Percentiles rank a stretch among this genome's conserved stretches.
Conservation (phyloP, 768 basidiomycete genomes). For the Psilocybe subaeruginosa region DNA sequence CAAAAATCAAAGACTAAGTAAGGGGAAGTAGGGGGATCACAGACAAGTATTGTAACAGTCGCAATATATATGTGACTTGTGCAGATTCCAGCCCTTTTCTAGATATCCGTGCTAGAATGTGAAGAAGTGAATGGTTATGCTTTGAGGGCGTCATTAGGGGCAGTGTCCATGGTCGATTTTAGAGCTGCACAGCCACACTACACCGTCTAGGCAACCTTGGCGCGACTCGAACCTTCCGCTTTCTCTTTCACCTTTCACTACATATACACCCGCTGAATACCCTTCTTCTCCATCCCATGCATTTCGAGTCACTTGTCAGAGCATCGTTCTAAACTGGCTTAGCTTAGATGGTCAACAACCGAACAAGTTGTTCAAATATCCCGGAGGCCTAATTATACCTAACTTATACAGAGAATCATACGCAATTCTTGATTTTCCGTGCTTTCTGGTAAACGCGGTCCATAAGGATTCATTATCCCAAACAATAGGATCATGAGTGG, state of each 20-base stretch:
- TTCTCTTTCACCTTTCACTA: neutral
- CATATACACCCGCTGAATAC: neutral
- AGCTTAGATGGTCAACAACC: neutral
- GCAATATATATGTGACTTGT: neutral
- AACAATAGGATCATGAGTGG: neutral
- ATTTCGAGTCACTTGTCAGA: too few relatives aligned
- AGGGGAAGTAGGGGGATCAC: too few relatives aligned
- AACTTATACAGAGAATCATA: neutral
- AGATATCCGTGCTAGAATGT: neutral
- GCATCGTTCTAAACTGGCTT: too few relatives aligned
- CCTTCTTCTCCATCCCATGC: neutral
- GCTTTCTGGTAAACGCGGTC: neutral
- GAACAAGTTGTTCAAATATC: neutral
- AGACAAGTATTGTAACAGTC: neutral
- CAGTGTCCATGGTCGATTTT: neutral
- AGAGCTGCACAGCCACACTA: neutral
- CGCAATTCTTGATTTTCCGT: neutral
- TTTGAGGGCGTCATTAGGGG: neutral
- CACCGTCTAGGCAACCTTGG: neutral
- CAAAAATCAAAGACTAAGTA: too few relatives aligned
- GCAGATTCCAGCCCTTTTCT: neutral
- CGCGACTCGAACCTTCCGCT: neutral
- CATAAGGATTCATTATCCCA: neutral
- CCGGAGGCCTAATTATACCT: neutral
- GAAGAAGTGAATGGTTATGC: neutral